Conservation (phyloP, 306 rosid species). For the Quercus mongolica region DNA sequence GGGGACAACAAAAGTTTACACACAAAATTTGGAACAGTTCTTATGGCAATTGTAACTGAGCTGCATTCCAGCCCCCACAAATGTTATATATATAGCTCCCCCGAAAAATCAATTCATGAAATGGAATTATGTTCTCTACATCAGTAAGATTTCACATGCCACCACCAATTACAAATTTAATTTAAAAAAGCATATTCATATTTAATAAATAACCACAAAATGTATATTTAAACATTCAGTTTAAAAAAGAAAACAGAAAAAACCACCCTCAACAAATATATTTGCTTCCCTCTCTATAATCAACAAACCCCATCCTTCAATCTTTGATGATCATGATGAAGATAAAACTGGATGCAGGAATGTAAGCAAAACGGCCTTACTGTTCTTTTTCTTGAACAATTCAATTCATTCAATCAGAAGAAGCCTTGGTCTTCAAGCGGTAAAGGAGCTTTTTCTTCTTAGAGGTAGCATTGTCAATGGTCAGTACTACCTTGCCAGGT, state of each 20-base stretch:
- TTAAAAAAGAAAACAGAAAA: conserved; percentile 3
- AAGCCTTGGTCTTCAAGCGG: conserved; percentile 58
- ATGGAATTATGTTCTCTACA: conserved; percentile 23
- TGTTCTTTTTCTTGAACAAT: neutral
- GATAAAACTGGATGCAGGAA: conserved; percentile 7
- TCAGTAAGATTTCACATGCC: conserved; percentile 23
- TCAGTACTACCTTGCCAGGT: conserved; percentile 67
- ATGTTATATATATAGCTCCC: too few relatives aligned
- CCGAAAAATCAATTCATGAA: neutral
- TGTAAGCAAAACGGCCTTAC: neutral
- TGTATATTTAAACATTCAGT: neutral
- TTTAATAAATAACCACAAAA: conserved; percentile 8
- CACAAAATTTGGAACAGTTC: too few relatives aligned
- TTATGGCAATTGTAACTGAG: too few relatives aligned
- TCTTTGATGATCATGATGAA: conserved; percentile 3
- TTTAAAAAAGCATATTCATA: conserved; percentile 16
- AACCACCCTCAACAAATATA: conserved; percentile 2
- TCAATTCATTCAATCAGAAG: conserved; percentile 24
- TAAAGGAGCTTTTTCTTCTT: conserved; percentile 81
- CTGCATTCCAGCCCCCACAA: too few relatives aligned
- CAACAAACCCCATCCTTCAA: conserved; percentile 15
- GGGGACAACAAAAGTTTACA: conserved; percentile 35
- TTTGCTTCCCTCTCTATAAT: conserved; percentile 18
- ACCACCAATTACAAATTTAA: neutral
- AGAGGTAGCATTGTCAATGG: conserved; percentile 53